Percentiles rank a stretch among this genome's conserved stretches.
These are phyloP conservation scores for Diplodia corticola DNA, from an alignment of 2,329 filamentous ascomycete species.

Conservation along the genomic window DNA sequence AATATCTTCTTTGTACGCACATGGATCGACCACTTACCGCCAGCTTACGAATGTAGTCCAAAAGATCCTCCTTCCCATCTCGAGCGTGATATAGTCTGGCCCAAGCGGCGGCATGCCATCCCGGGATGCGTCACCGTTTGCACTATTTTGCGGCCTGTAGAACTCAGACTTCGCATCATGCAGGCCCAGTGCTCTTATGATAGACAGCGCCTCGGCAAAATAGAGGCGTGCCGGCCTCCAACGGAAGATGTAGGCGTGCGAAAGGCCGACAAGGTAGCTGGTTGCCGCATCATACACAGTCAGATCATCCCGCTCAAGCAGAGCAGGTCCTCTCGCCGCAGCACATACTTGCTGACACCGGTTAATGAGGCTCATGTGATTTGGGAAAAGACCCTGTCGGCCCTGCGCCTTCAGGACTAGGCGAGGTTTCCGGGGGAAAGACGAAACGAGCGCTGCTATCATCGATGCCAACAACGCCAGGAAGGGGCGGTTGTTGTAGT, in stretches of 20 bases:
- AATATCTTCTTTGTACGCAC: slow-evolving; percentile 12
- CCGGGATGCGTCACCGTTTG: slow-evolving; percentile 3
- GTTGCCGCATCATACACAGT: slow-evolving; percentile 66
- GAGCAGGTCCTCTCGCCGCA: slow-evolving; percentile 62
- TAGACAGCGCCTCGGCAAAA: slow-evolving; percentile 69
- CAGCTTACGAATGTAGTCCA: slow-evolving; percentile 79
- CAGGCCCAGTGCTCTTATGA: slow-evolving; percentile 67
- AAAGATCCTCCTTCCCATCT: slow-evolving; percentile 66
- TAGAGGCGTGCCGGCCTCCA: slow-evolving; percentile 69
- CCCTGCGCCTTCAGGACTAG: slow-evolving; percentile 68
- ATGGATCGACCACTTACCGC: slow-evolving; percentile 45
- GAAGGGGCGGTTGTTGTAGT: slow-evolving; percentile 66
- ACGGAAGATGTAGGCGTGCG: slow-evolving; percentile 67
- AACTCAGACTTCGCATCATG: slow-evolving; percentile 53
- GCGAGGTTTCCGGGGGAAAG: slow-evolving; percentile 71
- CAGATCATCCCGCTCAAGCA: slow-evolving; percentile 55
- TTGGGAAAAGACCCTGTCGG: slow-evolving; percentile 65
- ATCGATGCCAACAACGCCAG: slow-evolving; percentile 72
- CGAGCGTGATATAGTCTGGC: slow-evolving; percentile 45
- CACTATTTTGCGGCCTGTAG: slow-evolving; percentile 6
- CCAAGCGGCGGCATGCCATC: not conserved
- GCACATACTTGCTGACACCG: slow-evolving; percentile 70
- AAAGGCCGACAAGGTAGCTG: slow-evolving; percentile 72
- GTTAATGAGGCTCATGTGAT: slow-evolving; percentile 68
- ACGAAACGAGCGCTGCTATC: slow-evolving; percentile 71